Conservation (phyloP, 2,329 filamentous ascomycete genomes). For the Dichotomopilus funicola region DNA sequence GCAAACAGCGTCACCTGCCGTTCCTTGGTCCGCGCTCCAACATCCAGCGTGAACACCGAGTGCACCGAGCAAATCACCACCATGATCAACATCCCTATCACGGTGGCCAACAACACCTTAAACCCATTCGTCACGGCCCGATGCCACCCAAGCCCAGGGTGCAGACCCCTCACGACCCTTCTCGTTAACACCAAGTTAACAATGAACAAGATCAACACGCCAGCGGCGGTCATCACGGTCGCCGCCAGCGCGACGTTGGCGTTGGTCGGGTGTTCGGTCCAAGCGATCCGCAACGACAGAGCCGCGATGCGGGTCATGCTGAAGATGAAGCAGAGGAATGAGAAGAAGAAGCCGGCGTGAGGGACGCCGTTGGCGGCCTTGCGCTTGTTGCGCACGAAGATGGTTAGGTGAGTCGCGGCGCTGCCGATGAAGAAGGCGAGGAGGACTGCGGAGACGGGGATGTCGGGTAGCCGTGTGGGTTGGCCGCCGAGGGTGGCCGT, state of each 20-base stretch:
- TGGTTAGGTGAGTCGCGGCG: slow-evolving; percentile 51
- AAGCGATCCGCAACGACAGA: slow-evolving; percentile 46
- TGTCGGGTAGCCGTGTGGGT: slow-evolving; percentile 53
- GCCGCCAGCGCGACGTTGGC: slow-evolving; percentile 50
- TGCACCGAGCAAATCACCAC: slow-evolving; percentile 50
- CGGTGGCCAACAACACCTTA: slow-evolving; percentile 42
- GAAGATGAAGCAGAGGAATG: slow-evolving; percentile 51
- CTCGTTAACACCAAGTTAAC: slow-evolving; percentile 73
- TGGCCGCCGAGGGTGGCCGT: slow-evolving; percentile 49
- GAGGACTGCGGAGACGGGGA: slow-evolving; percentile 58
- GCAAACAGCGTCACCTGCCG: slow-evolving; percentile 59
- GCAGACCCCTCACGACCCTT: slow-evolving; percentile 65
- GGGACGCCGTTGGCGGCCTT: slow-evolving; percentile 32
- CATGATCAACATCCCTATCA: slow-evolving; percentile 38
- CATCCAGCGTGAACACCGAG: slow-evolving; percentile 58
- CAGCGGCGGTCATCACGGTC: slow-evolving; percentile 63
- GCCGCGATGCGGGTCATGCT: slow-evolving; percentile 48
- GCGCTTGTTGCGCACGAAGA: slow-evolving; percentile 46
- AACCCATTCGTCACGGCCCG: slow-evolving; percentile 44
- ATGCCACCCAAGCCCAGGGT: slow-evolving; percentile 66
- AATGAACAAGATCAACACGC: slow-evolving; percentile 68
- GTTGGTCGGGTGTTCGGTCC: slow-evolving; percentile 38
- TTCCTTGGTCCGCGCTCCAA: slow-evolving; percentile 43
- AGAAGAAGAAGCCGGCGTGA: slow-evolving; percentile 49
- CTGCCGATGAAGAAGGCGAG: slow-evolving; percentile 49